Conservation (phyloP, 345 rosid species). For the Kernera saxatilis region DNA sequence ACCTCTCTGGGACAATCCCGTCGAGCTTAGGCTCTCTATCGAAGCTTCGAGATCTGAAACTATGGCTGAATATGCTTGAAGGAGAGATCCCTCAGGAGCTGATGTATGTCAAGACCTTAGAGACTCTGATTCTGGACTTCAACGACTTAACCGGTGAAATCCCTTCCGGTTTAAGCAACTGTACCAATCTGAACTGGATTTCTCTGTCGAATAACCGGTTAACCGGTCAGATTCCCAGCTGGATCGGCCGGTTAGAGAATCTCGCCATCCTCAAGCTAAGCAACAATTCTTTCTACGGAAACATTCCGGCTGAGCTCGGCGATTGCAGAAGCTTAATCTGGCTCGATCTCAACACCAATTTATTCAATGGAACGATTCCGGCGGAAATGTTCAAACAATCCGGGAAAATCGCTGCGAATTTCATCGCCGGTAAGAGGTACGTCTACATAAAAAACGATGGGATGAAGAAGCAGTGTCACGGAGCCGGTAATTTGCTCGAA, state of each 20-base stretch:
- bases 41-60: conserved; percentile 73
- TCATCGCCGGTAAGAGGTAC: conserved; percentile 71
- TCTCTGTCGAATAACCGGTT: conserved; percentile 78
- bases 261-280: conserved; percentile 91
- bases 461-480: conserved; percentile 66
- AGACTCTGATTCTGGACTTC: conserved; percentile 86
- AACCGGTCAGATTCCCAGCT: conserved; percentile 70
- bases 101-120: conserved; percentile 43
- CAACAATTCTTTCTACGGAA: conserved; percentile 74
- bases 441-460: conserved; percentile 78
- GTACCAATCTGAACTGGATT: conserved; percentile 77
- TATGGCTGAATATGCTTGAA: conserved; percentile 72
- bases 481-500: conserved; percentile 89
- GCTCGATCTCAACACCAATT: conserved; percentile 86
- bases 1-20: conserved; percentile 68
- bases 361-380: conserved; percentile 68
- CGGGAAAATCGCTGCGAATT: conserved; percentile 71
- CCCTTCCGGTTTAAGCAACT: conserved; percentile 72
- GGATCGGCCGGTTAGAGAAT: conserved; percentile 64
- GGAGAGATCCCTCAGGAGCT: conserved; percentile 86
- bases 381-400: conserved; percentile 77
- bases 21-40: conserved; percentile 65
- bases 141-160: conserved; percentile 68
- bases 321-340: conserved; percentile 85
- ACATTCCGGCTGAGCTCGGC: conserved; percentile 87